These are phyloP conservation scores for Kodamaea anthophila DNA, from an alignment of 1,139 yeast genomes.

Conservation along the genomic window DNA sequence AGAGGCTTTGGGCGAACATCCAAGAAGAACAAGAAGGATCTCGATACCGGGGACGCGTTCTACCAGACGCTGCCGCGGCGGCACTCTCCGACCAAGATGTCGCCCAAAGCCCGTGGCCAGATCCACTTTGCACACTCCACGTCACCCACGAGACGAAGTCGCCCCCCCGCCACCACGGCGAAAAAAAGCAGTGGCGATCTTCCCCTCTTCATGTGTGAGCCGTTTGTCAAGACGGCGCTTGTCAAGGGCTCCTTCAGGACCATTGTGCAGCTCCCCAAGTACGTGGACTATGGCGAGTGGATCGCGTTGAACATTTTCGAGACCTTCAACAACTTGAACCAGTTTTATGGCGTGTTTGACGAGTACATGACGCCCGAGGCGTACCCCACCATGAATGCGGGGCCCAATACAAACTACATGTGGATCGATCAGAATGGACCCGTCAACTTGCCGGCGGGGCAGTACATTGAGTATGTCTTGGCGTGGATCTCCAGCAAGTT, in stretches of 20 bases:
- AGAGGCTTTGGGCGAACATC: conserved; percentile 64
- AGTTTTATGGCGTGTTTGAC: conserved; percentile 80
- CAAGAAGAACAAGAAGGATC: conserved; percentile 45
- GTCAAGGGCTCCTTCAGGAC: conserved; percentile 98
- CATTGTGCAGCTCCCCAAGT: conserved; percentile 89
- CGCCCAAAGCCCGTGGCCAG: conserved; percentile 26
- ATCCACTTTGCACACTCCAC: conserved; percentile 18
- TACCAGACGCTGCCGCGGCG: conserved; percentile 30
- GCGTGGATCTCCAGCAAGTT: conserved; percentile 87
- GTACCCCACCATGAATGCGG: conserved; percentile 94
- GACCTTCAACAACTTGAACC: conserved; percentile 76
- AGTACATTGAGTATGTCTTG: conserved; percentile 85
- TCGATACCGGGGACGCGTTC: conserved; percentile 29
- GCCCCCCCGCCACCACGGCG: conserved; percentile 16
- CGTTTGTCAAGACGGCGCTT: conserved; percentile 87
- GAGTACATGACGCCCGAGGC: conserved; percentile 87
- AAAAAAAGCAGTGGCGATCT: conserved; percentile 12
- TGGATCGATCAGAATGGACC: conserved; percentile 83
- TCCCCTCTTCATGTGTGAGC: conserved; percentile 82
- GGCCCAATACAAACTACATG: conserved; percentile 81
- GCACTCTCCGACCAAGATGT: conserved; percentile 32
- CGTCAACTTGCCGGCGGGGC: conserved; percentile 84
- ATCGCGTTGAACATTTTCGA: conserved; percentile 89
- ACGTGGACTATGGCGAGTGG: conserved; percentile 95
- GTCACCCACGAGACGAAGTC: conserved; percentile 32